Evolutionary conservation across 345 rosid species (phyloP).

Genomic region (Limnanthes douglasii): DNA sequence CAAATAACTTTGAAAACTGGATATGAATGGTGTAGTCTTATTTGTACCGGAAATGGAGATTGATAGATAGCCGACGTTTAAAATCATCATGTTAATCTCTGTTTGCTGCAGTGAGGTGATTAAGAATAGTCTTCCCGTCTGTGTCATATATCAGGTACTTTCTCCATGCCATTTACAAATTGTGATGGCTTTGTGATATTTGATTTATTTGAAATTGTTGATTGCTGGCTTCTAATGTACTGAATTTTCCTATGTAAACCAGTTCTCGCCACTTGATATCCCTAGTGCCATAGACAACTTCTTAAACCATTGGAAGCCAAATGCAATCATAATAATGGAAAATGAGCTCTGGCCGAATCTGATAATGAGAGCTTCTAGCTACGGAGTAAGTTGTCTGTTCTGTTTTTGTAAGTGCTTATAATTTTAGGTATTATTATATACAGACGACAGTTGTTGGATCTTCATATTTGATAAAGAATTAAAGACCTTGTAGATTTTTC

Average conservation of each 20-base stretch:
- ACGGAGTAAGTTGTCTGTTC: slow-evolving; percentile 32
- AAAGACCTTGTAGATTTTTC: too few species aligned
- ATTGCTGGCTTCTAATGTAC: background rate
- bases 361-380: slow-evolving; percentile 44
- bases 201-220: too few species aligned
- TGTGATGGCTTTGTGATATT: background rate
- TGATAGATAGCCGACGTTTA: too few species aligned
- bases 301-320: slow-evolving; percentile 67
- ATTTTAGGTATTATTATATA: too few species aligned
- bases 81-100: too few species aligned
- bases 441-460: too few species aligned
- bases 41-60: too few species aligned
- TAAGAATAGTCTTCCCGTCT: slow-evolving; percentile 38
- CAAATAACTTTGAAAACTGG: background rate
- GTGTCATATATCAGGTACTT: slow-evolving; percentile 67
- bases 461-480: too few species aligned
- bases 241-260: slow-evolving; percentile 9
- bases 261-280: slow-evolving; percentile 84
- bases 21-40: too few species aligned
- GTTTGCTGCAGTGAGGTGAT: slow-evolving; percentile 58
- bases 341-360: slow-evolving; percentile 94
- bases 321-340: slow-evolving; percentile 55
- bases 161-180: background rate
- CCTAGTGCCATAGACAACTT: slow-evolving; percentile 65
- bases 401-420: too few species aligned